Conservation (phyloP, 2,329 filamentous ascomycete genomes). For the Lojkania enalia region DNA sequence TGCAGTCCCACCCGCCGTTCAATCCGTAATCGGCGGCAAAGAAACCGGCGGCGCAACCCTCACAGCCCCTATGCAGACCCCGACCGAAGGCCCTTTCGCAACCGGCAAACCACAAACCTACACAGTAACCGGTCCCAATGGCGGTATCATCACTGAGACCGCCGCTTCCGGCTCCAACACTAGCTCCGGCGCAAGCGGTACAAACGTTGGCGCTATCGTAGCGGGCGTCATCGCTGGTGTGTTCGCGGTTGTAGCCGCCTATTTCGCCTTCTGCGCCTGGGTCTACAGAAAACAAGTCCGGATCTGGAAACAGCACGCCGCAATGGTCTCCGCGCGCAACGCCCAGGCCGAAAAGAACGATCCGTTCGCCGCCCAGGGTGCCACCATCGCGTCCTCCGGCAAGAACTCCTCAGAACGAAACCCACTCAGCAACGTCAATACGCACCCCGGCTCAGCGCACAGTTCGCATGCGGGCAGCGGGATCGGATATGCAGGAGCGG, state of each 20-base stretch:
- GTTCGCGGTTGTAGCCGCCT: slow-evolving; percentile 63
- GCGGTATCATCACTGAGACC: slow-evolving; percentile 46
- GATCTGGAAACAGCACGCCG: slow-evolving; percentile 71
- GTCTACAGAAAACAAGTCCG: slow-evolving; percentile 71
- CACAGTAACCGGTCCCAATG: slow-evolving; percentile 57
- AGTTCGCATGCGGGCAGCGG: slow-evolving; percentile 7
- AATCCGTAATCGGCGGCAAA: slow-evolving; percentile 68
- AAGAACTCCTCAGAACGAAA: slow-evolving; percentile 32
- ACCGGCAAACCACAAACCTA: slow-evolving; percentile 72
- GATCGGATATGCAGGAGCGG: slow-evolving; percentile 13
- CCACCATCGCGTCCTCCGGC: slow-evolving; percentile 25
- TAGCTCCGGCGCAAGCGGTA: slow-evolving; percentile 33
- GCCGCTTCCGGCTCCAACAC: slow-evolving; percentile 23
- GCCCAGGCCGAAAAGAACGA: slow-evolving; percentile 49
- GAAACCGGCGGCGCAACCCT: slow-evolving; percentile 69
- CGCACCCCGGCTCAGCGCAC: slow-evolving; percentile 16
- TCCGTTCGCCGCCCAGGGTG: slow-evolving; percentile 24
- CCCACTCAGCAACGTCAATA: slow-evolving; percentile 15
- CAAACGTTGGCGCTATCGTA: slow-evolving; percentile 59
- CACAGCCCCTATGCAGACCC: slow-evolving; percentile 63
- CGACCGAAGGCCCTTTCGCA: slow-evolving; percentile 69
- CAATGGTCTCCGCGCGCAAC: slow-evolving; percentile 63
- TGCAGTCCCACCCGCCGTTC: slow-evolving; percentile 66
- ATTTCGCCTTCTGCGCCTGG: slow-evolving; percentile 73
- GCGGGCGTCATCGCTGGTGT: slow-evolving; percentile 67